phyloP scores from a whole-genome alignment of 2,329 filamentous ascomycete species.

The Cladosporium sp. region DNA sequence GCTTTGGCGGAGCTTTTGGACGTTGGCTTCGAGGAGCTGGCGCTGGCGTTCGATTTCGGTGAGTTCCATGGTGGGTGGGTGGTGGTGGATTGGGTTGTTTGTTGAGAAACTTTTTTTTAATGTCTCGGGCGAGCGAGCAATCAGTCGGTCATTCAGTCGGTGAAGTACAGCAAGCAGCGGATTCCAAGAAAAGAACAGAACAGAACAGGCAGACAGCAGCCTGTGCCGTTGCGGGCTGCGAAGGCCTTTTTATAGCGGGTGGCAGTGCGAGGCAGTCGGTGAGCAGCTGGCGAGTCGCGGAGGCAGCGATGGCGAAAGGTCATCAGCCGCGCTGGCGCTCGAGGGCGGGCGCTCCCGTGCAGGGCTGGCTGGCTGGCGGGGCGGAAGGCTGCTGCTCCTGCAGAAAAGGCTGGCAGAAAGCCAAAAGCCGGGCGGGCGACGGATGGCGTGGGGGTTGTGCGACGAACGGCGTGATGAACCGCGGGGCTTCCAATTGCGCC shows the following conservation, averaged over 20 bases:
- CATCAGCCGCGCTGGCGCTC: too few relatives aligned
- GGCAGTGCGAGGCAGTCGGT: too few relatives aligned
- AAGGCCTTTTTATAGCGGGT: neutral
- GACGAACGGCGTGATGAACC: too few relatives aligned
- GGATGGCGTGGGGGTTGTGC: too few relatives aligned
- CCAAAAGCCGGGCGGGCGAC: too few relatives aligned
- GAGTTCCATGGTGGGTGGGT: conserved; percentile 45
- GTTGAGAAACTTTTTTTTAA: neutral
- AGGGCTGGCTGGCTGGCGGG: too few relatives aligned
- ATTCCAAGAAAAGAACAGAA: neutral
- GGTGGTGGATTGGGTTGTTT: neutral
- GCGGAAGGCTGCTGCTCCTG: too few relatives aligned
- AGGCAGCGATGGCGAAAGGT: too few relatives aligned
- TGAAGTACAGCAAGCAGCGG: neutral
- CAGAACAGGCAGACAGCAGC: neutral
- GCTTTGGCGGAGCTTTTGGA: conserved; percentile 66
- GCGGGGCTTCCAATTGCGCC: too few relatives aligned
- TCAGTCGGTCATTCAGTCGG: neutral
- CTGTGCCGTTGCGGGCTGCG: neutral
- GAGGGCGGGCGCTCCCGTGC: too few relatives aligned
- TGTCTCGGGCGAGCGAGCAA: neutral
- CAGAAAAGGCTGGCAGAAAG: too few relatives aligned
- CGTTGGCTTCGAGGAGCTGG: conserved; percentile 66
- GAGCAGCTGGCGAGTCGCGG: too few relatives aligned
- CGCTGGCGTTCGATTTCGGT: conserved; percentile 69